Evolutionary conservation across 1,284 basidiomycete species (phyloP).

Genomic region (Volvariella surrecta): DNA sequence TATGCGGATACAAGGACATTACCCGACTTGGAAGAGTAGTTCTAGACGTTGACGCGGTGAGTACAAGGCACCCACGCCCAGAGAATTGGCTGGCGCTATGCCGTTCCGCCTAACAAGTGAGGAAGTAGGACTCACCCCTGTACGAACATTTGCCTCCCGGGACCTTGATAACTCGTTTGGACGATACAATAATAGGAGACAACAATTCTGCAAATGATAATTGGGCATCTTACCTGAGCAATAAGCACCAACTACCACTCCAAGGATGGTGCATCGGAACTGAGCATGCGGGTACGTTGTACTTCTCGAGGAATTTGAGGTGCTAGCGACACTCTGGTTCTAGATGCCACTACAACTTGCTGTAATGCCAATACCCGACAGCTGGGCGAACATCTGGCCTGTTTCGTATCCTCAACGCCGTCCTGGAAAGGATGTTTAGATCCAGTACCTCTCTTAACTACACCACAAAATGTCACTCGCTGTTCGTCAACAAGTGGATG

Average conservation of each 20-base stretch:
- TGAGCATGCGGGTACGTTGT: constrained; percentile 21
- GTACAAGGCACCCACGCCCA: constrained; percentile 13
- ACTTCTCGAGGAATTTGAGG: background rate
- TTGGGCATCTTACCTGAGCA: constrained; percentile 41
- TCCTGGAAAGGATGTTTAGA: background rate
- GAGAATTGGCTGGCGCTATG: too few species aligned
- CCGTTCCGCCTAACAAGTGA: too few species aligned
- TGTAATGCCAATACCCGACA: too few species aligned
- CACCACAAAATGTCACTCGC: constrained; percentile 12
- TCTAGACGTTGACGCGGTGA: constrained; percentile 37
- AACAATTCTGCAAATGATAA: constrained; percentile 18
- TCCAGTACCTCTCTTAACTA: constrained; percentile 30
- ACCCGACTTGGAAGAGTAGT: constrained; percentile 42
- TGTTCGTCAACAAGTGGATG: constrained; percentile 28
- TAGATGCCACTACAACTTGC: too few species aligned
- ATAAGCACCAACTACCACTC: constrained; percentile 5
- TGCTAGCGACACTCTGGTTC: too few species aligned
- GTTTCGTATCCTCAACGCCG: background rate
- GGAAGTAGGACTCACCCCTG: constrained; percentile 46
- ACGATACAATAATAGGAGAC: constrained; percentile 39
- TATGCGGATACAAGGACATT: constrained; percentile 43
- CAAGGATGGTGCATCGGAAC: constrained; percentile 53
- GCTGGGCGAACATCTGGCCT: background rate
- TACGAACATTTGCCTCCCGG: constrained; percentile 39
- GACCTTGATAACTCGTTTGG: constrained; percentile 45